phyloP scores from a whole-genome alignment of 2,329 filamentous ascomycete genomes.

The Dothideomycetes sp. region DNA sequence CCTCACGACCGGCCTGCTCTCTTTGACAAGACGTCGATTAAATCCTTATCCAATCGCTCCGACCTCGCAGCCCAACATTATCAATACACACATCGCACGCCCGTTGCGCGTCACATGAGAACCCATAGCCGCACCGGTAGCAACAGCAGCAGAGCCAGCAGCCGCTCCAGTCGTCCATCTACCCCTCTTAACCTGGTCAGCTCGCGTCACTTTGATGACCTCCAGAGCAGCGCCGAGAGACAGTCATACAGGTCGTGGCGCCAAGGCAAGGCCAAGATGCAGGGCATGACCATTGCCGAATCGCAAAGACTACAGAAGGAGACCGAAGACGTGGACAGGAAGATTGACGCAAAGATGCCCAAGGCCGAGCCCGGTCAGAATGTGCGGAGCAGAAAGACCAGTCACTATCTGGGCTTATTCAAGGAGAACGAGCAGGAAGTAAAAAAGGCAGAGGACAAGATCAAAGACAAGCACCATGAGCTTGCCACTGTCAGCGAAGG shows the following conservation, averaged over 20 bases:
- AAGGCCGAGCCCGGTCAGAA: slow-evolving; percentile 43
- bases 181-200: background rate
- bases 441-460: slow-evolving; percentile 34
- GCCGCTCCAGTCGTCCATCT: background rate
- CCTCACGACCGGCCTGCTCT: background rate
- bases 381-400: slow-evolving; percentile 53
- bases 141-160: background rate
- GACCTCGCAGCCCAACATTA: background rate
- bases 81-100: background rate
- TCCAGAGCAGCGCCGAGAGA: slow-evolving; percentile 28
- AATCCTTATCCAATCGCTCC: background rate
- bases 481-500: slow-evolving; percentile 1
- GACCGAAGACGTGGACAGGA: slow-evolving; percentile 43
- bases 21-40: background rate
- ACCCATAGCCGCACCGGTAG: background rate
- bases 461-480: slow-evolving; percentile 4
- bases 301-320: slow-evolving; percentile 27
- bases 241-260: slow-evolving; percentile 38
- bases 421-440: slow-evolving; percentile 49
- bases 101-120: background rate
- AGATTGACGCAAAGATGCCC: slow-evolving; percentile 52
- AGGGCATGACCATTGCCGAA: slow-evolving; percentile 25
- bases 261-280: slow-evolving; percentile 33
- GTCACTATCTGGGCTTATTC: slow-evolving; percentile 54
- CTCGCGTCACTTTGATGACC: slow-evolving; percentile 4